phyloP scores from a whole-genome alignment of 768 basidiomycete genomes.

The Phaffia australis region DNA sequence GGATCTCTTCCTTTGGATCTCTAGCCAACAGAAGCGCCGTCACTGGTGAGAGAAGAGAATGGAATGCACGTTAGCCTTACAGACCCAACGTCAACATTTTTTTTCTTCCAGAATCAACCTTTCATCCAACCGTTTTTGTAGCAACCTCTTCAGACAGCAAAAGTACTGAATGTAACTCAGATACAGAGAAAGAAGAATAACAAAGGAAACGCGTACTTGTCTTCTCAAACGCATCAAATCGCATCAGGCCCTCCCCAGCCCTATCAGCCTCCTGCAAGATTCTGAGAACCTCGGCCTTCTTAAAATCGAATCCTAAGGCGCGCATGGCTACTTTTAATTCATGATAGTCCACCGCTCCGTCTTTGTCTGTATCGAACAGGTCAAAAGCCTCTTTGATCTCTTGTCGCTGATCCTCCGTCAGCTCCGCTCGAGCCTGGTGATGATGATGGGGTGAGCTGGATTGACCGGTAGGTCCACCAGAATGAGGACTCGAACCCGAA shows the following conservation, averaged over 20 bases:
- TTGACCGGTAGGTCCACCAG: too few relatives aligned
- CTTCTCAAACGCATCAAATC: conserved; percentile 84
- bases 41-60: conserved; percentile 49
- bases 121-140: background rate
- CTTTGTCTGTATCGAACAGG: conserved; percentile 98
- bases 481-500: too few relatives aligned
- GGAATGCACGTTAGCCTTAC: conserved; percentile 2
- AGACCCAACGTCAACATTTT: background rate
- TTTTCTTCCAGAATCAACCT: background rate
- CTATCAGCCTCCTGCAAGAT: conserved; percentile 83
- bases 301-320: conserved; percentile 91
- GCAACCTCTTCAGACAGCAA: background rate
- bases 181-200: too few relatives aligned
- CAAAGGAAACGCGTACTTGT: conserved; percentile 56
- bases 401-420: conserved; percentile 51
- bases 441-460: conserved; percentile 2
- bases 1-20: conserved; percentile 93
- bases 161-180: too few relatives aligned
- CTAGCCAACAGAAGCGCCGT: conserved; percentile 83
- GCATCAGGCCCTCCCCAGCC: conserved; percentile 63
- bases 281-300: conserved; percentile 96
- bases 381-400: conserved; percentile 99
- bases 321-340: conserved; percentile 99
- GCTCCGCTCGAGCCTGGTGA: conserved; percentile 10
- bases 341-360: conserved; percentile 90